These are phyloP conservation scores for Phaffomyces opuntiae DNA, from an alignment of 805 yeast genomes.

Conservation along the genomic window DNA sequence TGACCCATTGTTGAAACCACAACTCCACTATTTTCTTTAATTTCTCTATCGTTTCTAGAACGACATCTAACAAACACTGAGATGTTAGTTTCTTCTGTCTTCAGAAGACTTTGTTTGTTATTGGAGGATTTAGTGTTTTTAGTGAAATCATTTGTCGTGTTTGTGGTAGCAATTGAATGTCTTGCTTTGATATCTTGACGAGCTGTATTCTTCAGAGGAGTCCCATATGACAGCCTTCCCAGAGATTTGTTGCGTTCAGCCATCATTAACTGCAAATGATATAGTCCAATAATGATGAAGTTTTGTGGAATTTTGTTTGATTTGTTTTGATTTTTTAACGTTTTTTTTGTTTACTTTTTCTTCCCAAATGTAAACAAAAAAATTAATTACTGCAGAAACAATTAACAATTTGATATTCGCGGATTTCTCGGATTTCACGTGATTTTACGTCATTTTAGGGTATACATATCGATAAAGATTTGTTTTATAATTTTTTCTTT, in stretches of 20 bases:
- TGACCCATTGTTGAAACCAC: conserved; percentile 44
- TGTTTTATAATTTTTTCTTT: no score
- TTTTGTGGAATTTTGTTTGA: neutral
- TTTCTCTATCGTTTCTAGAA: conserved; percentile 47
- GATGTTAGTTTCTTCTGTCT: conserved; percentile 31
- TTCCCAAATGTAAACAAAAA: neutral
- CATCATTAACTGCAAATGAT: neutral
- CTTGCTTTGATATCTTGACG: neutral
- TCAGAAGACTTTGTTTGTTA: conserved; percentile 9
- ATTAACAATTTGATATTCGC: neutral
- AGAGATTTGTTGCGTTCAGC: neutral
- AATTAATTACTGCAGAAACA: neutral
- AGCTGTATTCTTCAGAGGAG: neutral
- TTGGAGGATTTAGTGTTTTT: conserved; percentile 20
- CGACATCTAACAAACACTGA: conserved; percentile 53
- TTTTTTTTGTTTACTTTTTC: no score
- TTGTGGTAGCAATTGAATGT: conserved; percentile 5
- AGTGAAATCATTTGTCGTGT: conserved; percentile 5
- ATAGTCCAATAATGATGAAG: neutral
- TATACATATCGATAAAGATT: neutral
- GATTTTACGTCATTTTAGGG: neutral
- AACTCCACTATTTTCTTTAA: conserved; percentile 47
- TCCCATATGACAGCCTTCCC: neutral
- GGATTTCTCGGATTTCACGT: neutral
- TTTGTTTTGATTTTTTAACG: neutral